A percentile compares a stretch with the other conserved stretches of the same genome.
These are phyloP conservation scores for Cyclotella choctawhatcheeana DNA, from an alignment of 108 stramenopile genomes.

Conservation along the genomic window DNA sequence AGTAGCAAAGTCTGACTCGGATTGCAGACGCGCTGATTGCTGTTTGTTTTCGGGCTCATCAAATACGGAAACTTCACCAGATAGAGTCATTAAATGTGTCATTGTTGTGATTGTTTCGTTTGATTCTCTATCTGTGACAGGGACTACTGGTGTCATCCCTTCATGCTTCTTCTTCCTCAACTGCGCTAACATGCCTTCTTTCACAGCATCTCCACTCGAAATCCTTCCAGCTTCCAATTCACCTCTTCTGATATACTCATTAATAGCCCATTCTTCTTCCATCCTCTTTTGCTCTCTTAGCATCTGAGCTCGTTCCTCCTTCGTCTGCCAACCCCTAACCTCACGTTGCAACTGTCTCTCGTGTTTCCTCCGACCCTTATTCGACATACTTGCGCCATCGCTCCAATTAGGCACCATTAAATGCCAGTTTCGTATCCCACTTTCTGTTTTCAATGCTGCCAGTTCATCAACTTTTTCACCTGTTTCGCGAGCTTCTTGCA, in stretches of 20 bases:
- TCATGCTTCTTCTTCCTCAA: slow-evolving; percentile 45
- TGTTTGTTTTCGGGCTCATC: slow-evolving; percentile 32
- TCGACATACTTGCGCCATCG: slow-evolving; percentile 57
- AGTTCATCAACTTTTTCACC: slow-evolving; percentile 57
- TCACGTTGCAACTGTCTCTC: slow-evolving; percentile 70
- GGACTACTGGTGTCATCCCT: not conserved
- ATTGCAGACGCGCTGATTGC: slow-evolving; percentile 59
- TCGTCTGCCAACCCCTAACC: slow-evolving; percentile 37
- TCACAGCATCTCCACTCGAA: slow-evolving; percentile 26
- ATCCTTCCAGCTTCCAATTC: slow-evolving; percentile 40
- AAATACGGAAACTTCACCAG: slow-evolving; percentile 66
- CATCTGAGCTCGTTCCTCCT: slow-evolving; percentile 53
- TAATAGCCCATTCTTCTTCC: slow-evolving; percentile 60
- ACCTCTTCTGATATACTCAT: slow-evolving; percentile 64
- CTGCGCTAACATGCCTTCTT: slow-evolving; percentile 67
- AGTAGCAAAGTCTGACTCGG: slow-evolving; percentile 86
- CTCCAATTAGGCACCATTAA: slow-evolving; percentile 93
- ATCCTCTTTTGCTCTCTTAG: slow-evolving; percentile 53
- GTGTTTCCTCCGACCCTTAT: slow-evolving; percentile 65
- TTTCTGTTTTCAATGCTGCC: slow-evolving; percentile 71
- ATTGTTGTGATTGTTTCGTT: not conserved
- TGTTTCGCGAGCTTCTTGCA: slow-evolving; percentile 55
- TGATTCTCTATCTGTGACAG: not conserved
- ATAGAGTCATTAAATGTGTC: slow-evolving; percentile 64
- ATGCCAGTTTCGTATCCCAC: slow-evolving; percentile 94